Conservation (phyloP, 352 stramenopile genomes). For the Phytopythium litorale region DNA sequence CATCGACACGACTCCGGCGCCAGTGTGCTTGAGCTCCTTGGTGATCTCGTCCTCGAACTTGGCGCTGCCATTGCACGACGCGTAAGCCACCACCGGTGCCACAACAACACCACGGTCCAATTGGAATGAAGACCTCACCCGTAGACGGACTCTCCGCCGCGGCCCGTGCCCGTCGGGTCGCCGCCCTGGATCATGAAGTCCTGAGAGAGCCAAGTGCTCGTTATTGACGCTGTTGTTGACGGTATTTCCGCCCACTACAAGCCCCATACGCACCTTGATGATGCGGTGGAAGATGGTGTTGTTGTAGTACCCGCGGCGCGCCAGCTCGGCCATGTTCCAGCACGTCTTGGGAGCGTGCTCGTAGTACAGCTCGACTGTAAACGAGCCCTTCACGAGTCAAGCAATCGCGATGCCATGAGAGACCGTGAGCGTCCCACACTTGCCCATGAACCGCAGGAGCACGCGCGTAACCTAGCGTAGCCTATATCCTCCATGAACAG, state of each 20-base stretch:
- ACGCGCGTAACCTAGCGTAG: neutral
- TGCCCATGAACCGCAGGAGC: neutral
- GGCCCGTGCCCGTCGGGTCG: conserved; percentile 91
- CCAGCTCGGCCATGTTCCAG: conserved; percentile 92
- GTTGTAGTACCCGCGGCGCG: conserved; percentile 93
- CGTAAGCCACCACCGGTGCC: too few species aligned
- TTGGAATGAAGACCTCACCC: conserved; percentile 33
- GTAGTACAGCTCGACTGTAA: conserved; percentile 93
- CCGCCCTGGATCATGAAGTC: conserved; percentile 97
- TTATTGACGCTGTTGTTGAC: neutral
- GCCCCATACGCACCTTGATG: conserved; percentile 62
- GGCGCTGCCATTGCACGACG: conserved; percentile 26
- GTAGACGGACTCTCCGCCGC: conserved; percentile 91
- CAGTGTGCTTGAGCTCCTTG: conserved; percentile 92
- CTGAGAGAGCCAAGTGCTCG: conserved; percentile 10
- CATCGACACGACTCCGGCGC: conserved; percentile 89
- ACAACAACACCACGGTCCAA: too few species aligned
- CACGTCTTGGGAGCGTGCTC: conserved; percentile 91
- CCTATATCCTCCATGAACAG: neutral
- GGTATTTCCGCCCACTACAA: neutral
- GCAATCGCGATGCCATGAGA: neutral
- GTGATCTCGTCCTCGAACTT: conserved; percentile 95
- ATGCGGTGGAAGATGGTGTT: conserved; percentile 95
- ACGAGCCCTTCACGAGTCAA: conserved; percentile 53
- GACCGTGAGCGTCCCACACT: neutral